A percentile compares a stretch with the other conserved stretches of the same genome.
Evolutionary conservation across 306 rosid species (phyloP).

Genomic region (Ormosia semicastrata): DNA sequence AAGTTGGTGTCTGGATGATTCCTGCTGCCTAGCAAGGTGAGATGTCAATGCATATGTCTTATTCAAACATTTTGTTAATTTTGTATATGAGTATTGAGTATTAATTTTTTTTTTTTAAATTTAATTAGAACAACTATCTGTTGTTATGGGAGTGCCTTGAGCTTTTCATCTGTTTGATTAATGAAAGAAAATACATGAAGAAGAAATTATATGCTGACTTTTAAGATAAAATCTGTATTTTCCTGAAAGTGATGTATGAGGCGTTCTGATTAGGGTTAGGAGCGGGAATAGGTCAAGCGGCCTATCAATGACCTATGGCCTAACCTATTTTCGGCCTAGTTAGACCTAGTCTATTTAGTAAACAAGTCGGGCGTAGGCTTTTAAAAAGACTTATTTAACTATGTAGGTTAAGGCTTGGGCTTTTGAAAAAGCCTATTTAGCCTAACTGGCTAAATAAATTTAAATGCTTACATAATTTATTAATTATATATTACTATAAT

Average conservation of each 20-base stretch:
- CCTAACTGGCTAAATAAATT: too few relatives aligned
- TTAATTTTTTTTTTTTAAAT: background rate
- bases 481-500: too few relatives aligned
- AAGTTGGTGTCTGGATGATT: constrained; percentile 73
- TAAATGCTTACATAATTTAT: too few relatives aligned
- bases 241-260: background rate
- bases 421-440: too few relatives aligned
- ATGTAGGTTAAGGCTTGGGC: too few relatives aligned
- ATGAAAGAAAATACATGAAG: background rate
- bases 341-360: too few relatives aligned
- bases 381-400: too few relatives aligned
- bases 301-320: too few relatives aligned
- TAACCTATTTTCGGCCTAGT: too few relatives aligned
- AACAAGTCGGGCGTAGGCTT: too few relatives aligned
- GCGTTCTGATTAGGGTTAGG: background rate
- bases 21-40: constrained; percentile 24
- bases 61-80: background rate
- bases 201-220: background rate
- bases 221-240: background rate
- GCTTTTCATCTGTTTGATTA: background rate
- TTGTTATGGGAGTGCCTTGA: background rate
- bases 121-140: background rate
- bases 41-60: background rate
- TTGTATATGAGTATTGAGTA: background rate
- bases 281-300: too few relatives aligned